These are phyloP conservation scores for Papiliotrema fonsecae DNA, from an alignment of 1,284 basidiomycete species.

Conservation along the genomic window DNA sequence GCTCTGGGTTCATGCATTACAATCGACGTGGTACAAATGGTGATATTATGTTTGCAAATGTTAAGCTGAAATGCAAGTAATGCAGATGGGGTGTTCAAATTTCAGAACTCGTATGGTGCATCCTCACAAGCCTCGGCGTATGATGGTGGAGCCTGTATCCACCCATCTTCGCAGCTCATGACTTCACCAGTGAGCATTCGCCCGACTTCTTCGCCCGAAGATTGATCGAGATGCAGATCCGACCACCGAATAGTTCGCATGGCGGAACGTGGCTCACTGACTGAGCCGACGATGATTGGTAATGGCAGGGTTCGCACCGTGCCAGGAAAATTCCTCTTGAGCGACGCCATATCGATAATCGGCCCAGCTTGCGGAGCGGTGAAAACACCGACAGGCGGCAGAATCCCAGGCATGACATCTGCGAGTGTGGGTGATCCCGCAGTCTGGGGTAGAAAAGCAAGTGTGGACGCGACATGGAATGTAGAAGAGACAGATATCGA, in stretches of 20 bases:
- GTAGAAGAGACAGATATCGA: conserved; percentile 39
- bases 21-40: too few species aligned
- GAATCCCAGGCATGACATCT: background rate
- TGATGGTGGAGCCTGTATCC: conserved; percentile 36
- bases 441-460: conserved; percentile 32
- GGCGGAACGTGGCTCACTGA: conserved; percentile 46
- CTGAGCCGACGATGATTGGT: conserved; percentile 49
- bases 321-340: conserved; percentile 20
- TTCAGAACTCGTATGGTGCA: conserved; percentile 28
- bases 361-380: conserved; percentile 9
- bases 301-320: conserved; percentile 42
- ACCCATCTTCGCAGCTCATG: conserved; percentile 32
- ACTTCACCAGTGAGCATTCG: conserved; percentile 32
- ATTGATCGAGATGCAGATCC: conserved; percentile 30
- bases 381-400: conserved; percentile 16
- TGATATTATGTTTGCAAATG: too few species aligned
- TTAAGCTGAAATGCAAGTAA: too few species aligned
- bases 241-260: conserved; percentile 33
- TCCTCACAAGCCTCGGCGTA: conserved; percentile 29
- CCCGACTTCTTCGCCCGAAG: conserved; percentile 16
- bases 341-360: conserved; percentile 11
- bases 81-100: too few species aligned
- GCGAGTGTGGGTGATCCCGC: conserved; percentile 7
- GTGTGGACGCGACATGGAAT: conserved; percentile 37
- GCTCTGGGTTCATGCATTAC: too few species aligned